Base-by-base conservation (phyloP, 768 basidiomycete genomes). In the Heimioporus sp. region DNA sequence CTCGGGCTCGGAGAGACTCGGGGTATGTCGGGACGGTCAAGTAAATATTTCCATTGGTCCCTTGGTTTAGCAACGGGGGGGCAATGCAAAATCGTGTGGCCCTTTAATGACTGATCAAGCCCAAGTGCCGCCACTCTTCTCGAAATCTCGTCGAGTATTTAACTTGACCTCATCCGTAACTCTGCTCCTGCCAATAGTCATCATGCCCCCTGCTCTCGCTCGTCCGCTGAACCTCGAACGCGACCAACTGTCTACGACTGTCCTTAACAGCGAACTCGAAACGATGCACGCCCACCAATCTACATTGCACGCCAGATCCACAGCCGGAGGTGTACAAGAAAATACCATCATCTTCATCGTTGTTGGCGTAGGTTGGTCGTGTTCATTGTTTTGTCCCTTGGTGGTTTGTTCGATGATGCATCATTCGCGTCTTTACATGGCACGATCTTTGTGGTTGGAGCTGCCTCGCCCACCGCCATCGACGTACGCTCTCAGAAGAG, bases 281-380 rank as follows among this genome's bases (percentile, higher is more conserved):
- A 21, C 17, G 10, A 54, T 57, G 53, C 30, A 47, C 12, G 10
- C 38, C 21, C 24, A 28, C 24, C 59, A 51, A 43, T 43, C 45
- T 32, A 2, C 32, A 10, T 20, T 58, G 17, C 17, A 51, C 39
- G 10, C 56, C 39, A 64, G 64, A 45, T 54, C 58, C 20, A 7
- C 20, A 42, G 32, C 9, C 47, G 10, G 37, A 19, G 44, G 57
- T 1, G 10, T 65, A 7, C 50, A 55, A 36, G 2, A 12, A 16
- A 55, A 49, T 43, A 66, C 65, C 24, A 46, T 53, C 32, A 50
- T 67, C 51, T 57, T 65, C 36, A 61, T 66, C 32, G 50, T 57
- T 9, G 51, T 60, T 31, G 65, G 58, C 40, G 50, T 61, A 65
- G 61, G 65, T 66, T 44, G 50, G 65, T 60, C 37, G 43, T 45